A percentile compares a stretch with the other conserved stretches of the same genome.
Conservation (phyloP, 345 rosid genomes). For the Linum tenue region DNA sequence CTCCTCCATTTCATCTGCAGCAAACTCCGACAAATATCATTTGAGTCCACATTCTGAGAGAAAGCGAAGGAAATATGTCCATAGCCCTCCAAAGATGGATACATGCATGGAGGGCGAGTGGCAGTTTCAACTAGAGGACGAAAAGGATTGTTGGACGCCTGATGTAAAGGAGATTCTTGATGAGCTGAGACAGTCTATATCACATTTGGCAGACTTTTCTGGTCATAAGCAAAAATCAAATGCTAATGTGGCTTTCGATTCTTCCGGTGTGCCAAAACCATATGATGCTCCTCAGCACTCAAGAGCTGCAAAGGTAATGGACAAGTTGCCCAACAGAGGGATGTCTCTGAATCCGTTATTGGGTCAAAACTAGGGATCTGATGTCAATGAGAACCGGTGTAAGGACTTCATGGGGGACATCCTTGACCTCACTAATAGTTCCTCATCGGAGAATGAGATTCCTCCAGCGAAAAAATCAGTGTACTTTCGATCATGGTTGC, state of each 20-base stretch:
- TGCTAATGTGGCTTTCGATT: slow-evolving; percentile 19
- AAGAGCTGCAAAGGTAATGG: slow-evolving; percentile 14
- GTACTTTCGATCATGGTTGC: slow-evolving; percentile 25
- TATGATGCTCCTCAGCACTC: slow-evolving; percentile 17
- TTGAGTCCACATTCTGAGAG: slow-evolving; percentile 31
- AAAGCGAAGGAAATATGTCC: slow-evolving; percentile 28
- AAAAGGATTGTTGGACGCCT: slow-evolving; percentile 30
- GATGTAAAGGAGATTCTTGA: slow-evolving; percentile 32
- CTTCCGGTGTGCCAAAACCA: slow-evolving; percentile 17
- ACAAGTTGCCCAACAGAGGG: slow-evolving; percentile 20
- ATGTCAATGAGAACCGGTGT: slow-evolving; percentile 24
- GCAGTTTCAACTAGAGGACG: slow-evolving; percentile 29
- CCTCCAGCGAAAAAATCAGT: slow-evolving; percentile 24
- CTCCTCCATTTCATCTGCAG: slow-evolving; percentile 77
- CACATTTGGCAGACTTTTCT: slow-evolving; percentile 27
- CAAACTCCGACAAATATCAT: slow-evolving; percentile 46
- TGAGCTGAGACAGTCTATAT: slow-evolving; percentile 24
- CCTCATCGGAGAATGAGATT: slow-evolving; percentile 26
- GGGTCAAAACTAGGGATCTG: slow-evolving; percentile 27
- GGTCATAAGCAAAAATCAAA: slow-evolving; percentile 30
- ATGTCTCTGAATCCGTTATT: slow-evolving; percentile 19
- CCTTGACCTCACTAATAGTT: slow-evolving; percentile 32
- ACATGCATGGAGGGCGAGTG: slow-evolving; percentile 30
- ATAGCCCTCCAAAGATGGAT: slow-evolving; percentile 25
- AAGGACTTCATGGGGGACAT: slow-evolving; percentile 50